phyloP scores from a whole-genome alignment of 2,329 filamentous ascomycete genomes.

The Hymenoscyphus salicellus region DNA sequence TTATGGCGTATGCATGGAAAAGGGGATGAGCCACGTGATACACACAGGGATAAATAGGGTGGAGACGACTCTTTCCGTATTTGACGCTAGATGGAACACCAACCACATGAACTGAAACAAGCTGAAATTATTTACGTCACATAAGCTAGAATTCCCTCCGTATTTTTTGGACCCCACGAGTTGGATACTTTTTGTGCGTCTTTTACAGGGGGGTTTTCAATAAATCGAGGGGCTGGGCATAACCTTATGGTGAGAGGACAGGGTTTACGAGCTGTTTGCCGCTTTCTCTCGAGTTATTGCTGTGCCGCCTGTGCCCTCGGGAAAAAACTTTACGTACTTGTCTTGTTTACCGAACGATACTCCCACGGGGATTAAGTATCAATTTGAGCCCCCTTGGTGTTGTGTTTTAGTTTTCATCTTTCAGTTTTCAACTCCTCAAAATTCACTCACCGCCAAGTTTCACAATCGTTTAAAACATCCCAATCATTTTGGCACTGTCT shows the following conservation, averaged over 20 bases:
- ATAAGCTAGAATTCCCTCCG: background rate
- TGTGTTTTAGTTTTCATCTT: background rate
- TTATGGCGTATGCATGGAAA: background rate
- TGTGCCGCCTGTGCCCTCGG: background rate
- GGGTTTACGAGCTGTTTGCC: background rate
- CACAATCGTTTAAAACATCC: background rate
- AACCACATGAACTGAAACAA: background rate
- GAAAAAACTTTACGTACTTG: background rate
- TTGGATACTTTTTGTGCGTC: background rate
- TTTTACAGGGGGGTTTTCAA: background rate
- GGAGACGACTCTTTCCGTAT: background rate
- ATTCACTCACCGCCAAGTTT: background rate
- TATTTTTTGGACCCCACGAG: background rate
- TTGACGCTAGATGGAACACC: background rate
- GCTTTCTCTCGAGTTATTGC: background rate
- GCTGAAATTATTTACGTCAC: background rate
- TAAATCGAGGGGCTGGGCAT: background rate
- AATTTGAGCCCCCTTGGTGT: background rate
- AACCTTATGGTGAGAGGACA: background rate
- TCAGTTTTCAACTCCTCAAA: background rate
- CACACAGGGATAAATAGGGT: background rate
- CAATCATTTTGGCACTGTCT: background rate
- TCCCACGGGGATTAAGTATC: background rate
- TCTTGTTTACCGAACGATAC: background rate
- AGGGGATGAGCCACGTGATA: background rate